Evolutionary conservation across 768 basidiomycete species (phyloP), one percentile per base, ranked within the genome.

Genomic region (Termitomyces heimii): DNA sequence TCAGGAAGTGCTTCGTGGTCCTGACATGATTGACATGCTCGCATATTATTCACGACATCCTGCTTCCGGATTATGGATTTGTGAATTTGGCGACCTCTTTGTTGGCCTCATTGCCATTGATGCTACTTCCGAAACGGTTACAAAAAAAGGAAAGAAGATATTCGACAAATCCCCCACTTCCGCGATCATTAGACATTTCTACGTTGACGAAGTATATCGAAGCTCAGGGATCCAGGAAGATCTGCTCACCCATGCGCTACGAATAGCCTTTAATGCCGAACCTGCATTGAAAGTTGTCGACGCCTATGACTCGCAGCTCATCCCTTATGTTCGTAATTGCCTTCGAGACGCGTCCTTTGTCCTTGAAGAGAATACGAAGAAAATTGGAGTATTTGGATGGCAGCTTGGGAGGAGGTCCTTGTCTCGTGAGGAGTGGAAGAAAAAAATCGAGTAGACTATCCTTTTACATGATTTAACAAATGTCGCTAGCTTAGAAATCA

Each of bases 151-250:
- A 47, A 59, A 29, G 65, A 60, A 60, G 18, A 3, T 10, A n/a
- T 13, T 12, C 44, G 2, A 51, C 53, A 20, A 63, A 71, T 71
- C 76, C 32, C 74, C 82, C n/a, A 65, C 69, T 42, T 74, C 76
- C n/a, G 90, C 85, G 12, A 71, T 76, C 18, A 83, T 92, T 62
- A 84, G 88, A 31, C 90, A 92, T 67, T 85, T 91, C 69, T 85
- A 82, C 62, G 80, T 88, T 26, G 85, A 89, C 40, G 85, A 85
- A 61, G 73, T 72, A 16, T 92, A 82, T 63, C 81, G 87, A 50
- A 62, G 62, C 8, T 70, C 80, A 24, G 74, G 74, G 13, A 75
- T 88, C 43, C 87, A 91, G 65, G 71, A 81, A 18, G 89, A 92
- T 65, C 67, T 92, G 29, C 71, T 92, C 8, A 65, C 73, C n/a